Evolutionary conservation across 129 eudicot species (phyloP), one percentile per base, ranked within the genome.

Genomic region (Lactuca saligna): DNA sequence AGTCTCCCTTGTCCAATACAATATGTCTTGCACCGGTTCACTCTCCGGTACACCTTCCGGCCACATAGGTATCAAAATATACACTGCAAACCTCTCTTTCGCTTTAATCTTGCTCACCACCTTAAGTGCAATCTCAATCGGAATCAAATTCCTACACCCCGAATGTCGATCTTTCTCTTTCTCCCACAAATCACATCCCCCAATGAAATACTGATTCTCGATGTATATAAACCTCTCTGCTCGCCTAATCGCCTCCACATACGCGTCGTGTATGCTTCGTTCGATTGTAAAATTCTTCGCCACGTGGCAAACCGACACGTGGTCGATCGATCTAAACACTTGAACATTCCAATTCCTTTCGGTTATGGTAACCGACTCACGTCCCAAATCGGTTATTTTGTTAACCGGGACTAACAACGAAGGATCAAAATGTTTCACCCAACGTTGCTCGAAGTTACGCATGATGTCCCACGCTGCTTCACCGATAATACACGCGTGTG

Each of bases 41-140:
- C 95, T 89, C 75, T 93, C 98, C 4, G 90, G 95, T 13, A 64
- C 49, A 17, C 98, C 98, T 82, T 93, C 98, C 17, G 98, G 98
- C 97, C 98, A 93, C 98, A 93, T 89, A 7, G 98, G 98, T 66
- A 93, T 81, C 39, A 93, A 74, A 29, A 89, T 76, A 70, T 93
- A 89, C 65, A 81, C 98, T 10, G 90, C 79, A 66, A 93, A 93
- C 31, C 92, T 69, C 76, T 93, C 88, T 64, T 74, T 83, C 32
- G 88, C 85, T 73, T 78, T 83, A 34, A 93, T 93, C 72, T 93
- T 93, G 35, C 63, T 79, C 4, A 75, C 91, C 25, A 93, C 70
- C 70, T 85, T 93, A 3, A 89, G 86, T n/a, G 95, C 97, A 63
- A 93, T 93, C 82, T 93, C 98, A 29, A 87, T 41, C 3, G 98